A percentile compares a stretch with the other conserved stretches of the same genome.
These are phyloP conservation scores for Penicillium carneum DNA, from an alignment of 2,329 filamentous ascomycete species.

Conservation along the genomic window DNA sequence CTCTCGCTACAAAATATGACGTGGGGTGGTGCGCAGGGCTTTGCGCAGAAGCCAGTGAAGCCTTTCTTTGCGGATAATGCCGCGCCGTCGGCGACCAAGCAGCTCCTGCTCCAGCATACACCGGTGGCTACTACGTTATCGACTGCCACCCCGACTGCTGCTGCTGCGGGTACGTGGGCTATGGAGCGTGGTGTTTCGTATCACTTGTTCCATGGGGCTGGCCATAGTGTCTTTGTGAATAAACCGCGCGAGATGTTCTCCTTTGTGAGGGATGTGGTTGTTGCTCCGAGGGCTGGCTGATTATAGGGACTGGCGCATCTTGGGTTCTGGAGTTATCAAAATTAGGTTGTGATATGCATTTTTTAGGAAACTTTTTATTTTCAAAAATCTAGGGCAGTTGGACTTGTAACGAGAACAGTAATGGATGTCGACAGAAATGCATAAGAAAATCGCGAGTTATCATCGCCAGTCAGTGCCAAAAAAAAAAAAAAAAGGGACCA, in stretches of 20 bases:
- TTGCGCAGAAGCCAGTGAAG: conserved; percentile 37
- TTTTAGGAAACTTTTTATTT: neutral
- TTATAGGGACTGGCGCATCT: neutral
- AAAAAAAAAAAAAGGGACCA: too few relatives aligned
- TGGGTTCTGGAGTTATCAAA: neutral
- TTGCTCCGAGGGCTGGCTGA: conserved; percentile 25
- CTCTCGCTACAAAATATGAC: conserved; percentile 53
- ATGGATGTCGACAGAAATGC: conserved; percentile 8
- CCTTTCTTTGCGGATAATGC: conserved; percentile 41
- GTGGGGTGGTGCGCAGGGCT: conserved; percentile 49
- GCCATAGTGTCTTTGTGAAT: conserved; percentile 45
- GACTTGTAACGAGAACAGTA: neutral
- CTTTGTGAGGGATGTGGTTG: conserved; percentile 47
- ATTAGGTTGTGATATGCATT: neutral
- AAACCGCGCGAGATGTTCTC: conserved; percentile 47
- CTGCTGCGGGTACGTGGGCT: conserved; percentile 42
- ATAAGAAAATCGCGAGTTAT: too few relatives aligned
- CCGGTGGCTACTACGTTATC: conserved; percentile 1
- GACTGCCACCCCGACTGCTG: neutral
- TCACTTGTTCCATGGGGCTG: conserved; percentile 47
- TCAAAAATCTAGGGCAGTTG: neutral
- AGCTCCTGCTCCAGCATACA: neutral
- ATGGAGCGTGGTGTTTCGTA: conserved; percentile 47
- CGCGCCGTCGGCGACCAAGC: conserved; percentile 16
- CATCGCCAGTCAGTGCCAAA: too few relatives aligned